A percentile compares a stretch with the other conserved stretches of the same genome.
These are phyloP conservation scores for Psilocybe cubensis DNA, from an alignment of 768 basidiomycete species.

Conservation along the genomic window DNA sequence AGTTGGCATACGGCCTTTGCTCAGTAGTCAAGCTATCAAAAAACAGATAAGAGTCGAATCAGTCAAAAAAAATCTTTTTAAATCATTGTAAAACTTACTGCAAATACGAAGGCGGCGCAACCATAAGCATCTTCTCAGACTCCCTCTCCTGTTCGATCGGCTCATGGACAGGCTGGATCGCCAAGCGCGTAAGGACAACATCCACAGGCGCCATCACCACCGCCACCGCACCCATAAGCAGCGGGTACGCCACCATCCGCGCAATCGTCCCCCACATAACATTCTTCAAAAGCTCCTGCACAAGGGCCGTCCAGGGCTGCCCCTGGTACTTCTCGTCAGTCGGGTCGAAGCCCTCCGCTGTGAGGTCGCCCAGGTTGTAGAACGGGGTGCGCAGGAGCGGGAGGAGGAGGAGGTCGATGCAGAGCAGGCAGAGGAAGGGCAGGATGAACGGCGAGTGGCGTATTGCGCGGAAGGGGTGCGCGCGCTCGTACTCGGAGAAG, in stretches of 20 bases:
- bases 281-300: conserved; percentile 1
- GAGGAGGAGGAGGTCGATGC: conserved; percentile 5
- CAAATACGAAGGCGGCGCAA: conserved; percentile 9
- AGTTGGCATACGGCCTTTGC: conserved; percentile 12
- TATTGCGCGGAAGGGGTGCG: conserved; percentile 3
- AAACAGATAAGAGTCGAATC: background rate
- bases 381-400: background rate
- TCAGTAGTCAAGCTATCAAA: conserved; percentile 14
- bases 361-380: background rate
- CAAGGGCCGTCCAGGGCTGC: background rate
- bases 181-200: conserved; percentile 16
- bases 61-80: background rate
- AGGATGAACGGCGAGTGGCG: conserved; percentile 7
- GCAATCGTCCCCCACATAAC: conserved; percentile 5
- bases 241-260: background rate
- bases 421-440: conserved; percentile 8
- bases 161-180: conserved; percentile 13
- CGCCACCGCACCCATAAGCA: background rate
- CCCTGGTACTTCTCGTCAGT: background rate
- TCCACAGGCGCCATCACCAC: conserved; percentile 11
- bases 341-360: background rate
- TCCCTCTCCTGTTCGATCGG: conserved; percentile 4
- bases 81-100: background rate
- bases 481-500: conserved; percentile 16
- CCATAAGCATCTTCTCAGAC: conserved; percentile 8